These are phyloP conservation scores for Boletellus sp. DNA, from an alignment of 768 basidiomycete species.

Conservation along the genomic window DNA sequence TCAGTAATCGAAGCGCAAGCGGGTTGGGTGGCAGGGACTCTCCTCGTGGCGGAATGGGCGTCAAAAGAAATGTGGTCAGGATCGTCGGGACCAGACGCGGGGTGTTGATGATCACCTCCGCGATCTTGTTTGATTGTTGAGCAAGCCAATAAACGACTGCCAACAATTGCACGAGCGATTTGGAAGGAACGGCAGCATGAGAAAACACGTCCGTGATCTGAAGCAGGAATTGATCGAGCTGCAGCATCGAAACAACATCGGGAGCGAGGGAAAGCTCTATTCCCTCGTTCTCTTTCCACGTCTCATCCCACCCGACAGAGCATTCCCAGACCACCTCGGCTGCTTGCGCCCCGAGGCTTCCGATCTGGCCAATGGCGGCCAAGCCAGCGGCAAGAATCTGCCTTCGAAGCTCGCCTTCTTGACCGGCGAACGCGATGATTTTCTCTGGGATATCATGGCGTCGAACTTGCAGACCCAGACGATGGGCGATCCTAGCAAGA, in stretches of 20 bases:
- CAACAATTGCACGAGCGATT: slow-evolving; percentile 55
- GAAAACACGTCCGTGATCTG: slow-evolving; percentile 42
- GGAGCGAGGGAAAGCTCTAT: slow-evolving; percentile 39
- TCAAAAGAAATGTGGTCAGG: slow-evolving; percentile 54
- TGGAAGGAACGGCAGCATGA: slow-evolving; percentile 42
- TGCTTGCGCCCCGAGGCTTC: slow-evolving; percentile 62
- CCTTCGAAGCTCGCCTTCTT: slow-evolving; percentile 46
- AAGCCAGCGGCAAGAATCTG: slow-evolving; percentile 65
- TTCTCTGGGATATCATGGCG: not conserved
- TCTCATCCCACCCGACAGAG: slow-evolving; percentile 59
- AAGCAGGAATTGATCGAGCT: slow-evolving; percentile 45
- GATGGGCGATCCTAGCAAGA: slow-evolving; percentile 53
- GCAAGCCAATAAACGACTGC: slow-evolving; percentile 59
- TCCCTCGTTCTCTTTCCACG: slow-evolving; percentile 31
- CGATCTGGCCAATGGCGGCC: slow-evolving; percentile 61
- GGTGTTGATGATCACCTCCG: slow-evolving; percentile 48
- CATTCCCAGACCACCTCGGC: slow-evolving; percentile 74
- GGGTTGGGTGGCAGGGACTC: slow-evolving; percentile 36
- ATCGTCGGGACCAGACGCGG: slow-evolving; percentile 50
- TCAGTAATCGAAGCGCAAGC: slow-evolving; percentile 54
- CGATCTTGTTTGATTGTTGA: slow-evolving; percentile 51
- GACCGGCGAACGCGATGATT: slow-evolving; percentile 22
- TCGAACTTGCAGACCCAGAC: slow-evolving; percentile 21
- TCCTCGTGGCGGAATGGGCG: slow-evolving; percentile 43
- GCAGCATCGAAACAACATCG: slow-evolving; percentile 17